Conservation (phyloP, 1,284 basidiomycete genomes). For the Phylloporus sp. region DNA sequence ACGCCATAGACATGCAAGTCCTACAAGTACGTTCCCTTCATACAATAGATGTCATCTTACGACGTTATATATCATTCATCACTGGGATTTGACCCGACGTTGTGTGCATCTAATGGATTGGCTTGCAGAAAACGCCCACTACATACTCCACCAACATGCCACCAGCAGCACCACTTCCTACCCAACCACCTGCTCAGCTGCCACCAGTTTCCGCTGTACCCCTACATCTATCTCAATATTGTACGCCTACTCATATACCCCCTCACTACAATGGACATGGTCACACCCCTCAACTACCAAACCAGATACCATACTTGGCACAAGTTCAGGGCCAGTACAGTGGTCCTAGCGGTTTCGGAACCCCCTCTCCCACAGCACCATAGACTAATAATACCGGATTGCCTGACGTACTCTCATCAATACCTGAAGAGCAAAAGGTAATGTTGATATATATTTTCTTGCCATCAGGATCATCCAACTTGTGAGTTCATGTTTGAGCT, state of each 20-base stretch:
- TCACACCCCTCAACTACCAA: constrained; percentile 35
- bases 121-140: constrained; percentile 40
- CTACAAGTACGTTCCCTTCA: constrained; percentile 55
- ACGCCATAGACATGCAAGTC: constrained; percentile 71
- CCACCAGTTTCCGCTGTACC: constrained; percentile 45
- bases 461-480: constrained; percentile 75
- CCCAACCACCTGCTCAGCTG: constrained; percentile 32
- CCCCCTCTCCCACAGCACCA: constrained; percentile 23
- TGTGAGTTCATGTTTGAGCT: constrained; percentile 50
- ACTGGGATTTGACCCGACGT: neutral
- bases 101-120: constrained; percentile 5
- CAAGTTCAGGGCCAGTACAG: constrained; percentile 29
- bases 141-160: constrained; percentile 37
- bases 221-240: constrained; percentile 50
- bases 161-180: constrained; percentile 28
- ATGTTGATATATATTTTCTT: constrained; percentile 18
- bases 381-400: constrained; percentile 33
- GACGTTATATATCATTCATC: constrained; percentile 2
- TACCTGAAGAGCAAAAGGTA: constrained; percentile 75
- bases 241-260: constrained; percentile 43
- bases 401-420: constrained; percentile 57
- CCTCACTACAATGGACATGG: constrained; percentile 32
- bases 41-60: neutral
- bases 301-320: constrained; percentile 21
- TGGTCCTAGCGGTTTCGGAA: constrained; percentile 24